Evolutionary conservation across 2,329 filamentous ascomycete species (phyloP), one percentile per base, ranked within the genome.

Genomic region (Aspergillus pseudotamarii): DNA sequence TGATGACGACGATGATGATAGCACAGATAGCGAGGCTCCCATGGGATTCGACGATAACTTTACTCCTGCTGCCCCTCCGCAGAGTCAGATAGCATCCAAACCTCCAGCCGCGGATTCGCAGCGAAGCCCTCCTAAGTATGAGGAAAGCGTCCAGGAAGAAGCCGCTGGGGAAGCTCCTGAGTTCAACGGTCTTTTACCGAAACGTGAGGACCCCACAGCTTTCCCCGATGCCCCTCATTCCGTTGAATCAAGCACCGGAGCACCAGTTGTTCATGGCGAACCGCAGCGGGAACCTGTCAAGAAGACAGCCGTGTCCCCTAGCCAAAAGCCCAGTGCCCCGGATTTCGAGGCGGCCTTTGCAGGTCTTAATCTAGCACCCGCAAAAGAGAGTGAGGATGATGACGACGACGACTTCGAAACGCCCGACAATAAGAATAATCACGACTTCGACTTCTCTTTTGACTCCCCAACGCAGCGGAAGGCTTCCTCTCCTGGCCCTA

Each of bases 31-130:
- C 56, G 93, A 92, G 48, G 81, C 71, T 8, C 73, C 72, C 34
- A 63, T 80, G 70, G 93, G 94, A 0, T 98, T 98, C 73, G 94
- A 96, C 57, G 95, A 99, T 74, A 90, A 97, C 76, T 98, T 98
- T 75, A 89, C 91, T 0, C 88, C 91, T 16, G 85, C 86, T 34
- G 84, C 81, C 50, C 78, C 83, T 1, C 71, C 72, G 6, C 71
- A 69, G 54, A 64, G 64, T n/a, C 68, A 73, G 51, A 70, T 71
- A 28, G 71, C 70, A 43, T 65, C 70, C 54, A 69, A 71, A 64
- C 72, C 67, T 36, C 80, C 88, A 43, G 84, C 88, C 10, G 78
- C 84, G 2, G 80, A 81, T 62, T 84, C 85, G 46, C 86, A 90
- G 71, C 78, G 79, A 19, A 87, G 88, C 6, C 88, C 88, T 32